Conservation (phyloP, 768 basidiomycete genomes). For the Rhodotorula toruloides region DNA sequence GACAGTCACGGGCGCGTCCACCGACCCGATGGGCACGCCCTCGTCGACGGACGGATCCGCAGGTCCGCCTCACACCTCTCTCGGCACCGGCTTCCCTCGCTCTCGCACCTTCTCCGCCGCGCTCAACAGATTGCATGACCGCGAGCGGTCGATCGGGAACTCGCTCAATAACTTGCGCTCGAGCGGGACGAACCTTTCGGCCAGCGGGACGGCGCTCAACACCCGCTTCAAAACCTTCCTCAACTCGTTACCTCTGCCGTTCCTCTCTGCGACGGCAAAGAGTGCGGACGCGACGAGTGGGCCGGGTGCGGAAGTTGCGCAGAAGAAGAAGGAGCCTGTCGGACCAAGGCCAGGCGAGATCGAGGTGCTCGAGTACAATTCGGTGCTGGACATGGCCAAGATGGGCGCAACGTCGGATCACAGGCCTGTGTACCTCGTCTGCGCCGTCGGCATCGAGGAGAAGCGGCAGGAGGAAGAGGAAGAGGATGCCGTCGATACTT, state of each 20-base stretch:
- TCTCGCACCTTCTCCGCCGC: not conserved
- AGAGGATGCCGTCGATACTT: too few species aligned
- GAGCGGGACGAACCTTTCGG: not conserved
- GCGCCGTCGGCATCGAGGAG: not conserved
- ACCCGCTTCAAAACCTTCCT: conserved; percentile 35
- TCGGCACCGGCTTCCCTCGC: not conserved
- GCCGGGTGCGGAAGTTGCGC: not conserved
- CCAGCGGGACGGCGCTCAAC: conserved; percentile 13
- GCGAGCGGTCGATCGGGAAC: not conserved
- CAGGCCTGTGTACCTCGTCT: conserved; percentile 56
- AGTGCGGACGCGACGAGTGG: not conserved
- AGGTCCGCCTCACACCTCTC: not conserved
- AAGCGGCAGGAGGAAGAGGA: not conserved
- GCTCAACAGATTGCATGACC: not conserved
- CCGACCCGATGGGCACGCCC: not conserved
- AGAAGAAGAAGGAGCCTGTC: not conserved
- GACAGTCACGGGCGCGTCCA: not conserved
- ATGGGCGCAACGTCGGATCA: conserved; percentile 78
- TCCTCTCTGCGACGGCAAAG: conserved; percentile 7
- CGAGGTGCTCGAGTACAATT: conserved; percentile 64
- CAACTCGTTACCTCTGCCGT: conserved; percentile 28
- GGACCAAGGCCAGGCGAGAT: conserved; percentile 60
- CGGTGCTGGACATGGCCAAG: conserved; percentile 69
- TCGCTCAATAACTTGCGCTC: not conserved
- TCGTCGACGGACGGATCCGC: not conserved